Base-by-base conservation (phyloP, 768 basidiomycete genomes). In the Cytidiella melzeri region DNA sequence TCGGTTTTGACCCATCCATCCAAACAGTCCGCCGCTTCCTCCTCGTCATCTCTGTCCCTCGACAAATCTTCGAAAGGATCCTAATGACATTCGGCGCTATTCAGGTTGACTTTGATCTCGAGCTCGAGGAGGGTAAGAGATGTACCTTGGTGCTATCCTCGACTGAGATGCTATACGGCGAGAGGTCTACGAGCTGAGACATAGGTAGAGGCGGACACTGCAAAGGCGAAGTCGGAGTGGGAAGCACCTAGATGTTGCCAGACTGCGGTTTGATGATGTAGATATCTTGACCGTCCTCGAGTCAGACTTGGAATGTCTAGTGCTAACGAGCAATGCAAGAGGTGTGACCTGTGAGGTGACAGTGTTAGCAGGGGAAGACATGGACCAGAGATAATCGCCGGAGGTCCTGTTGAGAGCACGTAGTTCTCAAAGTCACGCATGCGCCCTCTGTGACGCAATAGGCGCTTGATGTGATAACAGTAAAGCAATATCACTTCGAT, bases 251-350 rank as follows among this genome's bases (percentile, higher is more conserved):
- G 56, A 98, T 89, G 60, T 92, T 86, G 5, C 95, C 95, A 4
- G 88, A 85, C 71, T 93, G 88, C 0, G 95, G 95, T 61, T 97
- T 95, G 45, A 97, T 88, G 52, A 97, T 84, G 67, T 95, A 98
- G 39, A 86, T 78, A 63, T 92, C 90, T 57, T 81, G 78, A 21
- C 69, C 64, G 1, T 66, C 61, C 42, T 77, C 75, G 23, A 68
- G 66, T 54, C 84, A 83, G 11, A 84, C 83, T 5, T n/a, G 10
- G 74, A 63, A 57, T 88, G 87, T 40, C 74, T 68, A 0, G 87
- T 89, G 60, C 85, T 79, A 47, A 91, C 78, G 50, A 92, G 83
- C 1, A 88, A 85, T 0, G 77, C 75, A 21, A 91, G 74, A 15
- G 78, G 72, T n/a, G 77, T 67, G 0, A 81, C 77, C 15, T 34